A percentile compares a stretch with the other conserved stretches of the same genome.
phyloP scores from a whole-genome alignment of 2,329 filamentous ascomycete species.

The Xylariaceae sp. region DNA sequence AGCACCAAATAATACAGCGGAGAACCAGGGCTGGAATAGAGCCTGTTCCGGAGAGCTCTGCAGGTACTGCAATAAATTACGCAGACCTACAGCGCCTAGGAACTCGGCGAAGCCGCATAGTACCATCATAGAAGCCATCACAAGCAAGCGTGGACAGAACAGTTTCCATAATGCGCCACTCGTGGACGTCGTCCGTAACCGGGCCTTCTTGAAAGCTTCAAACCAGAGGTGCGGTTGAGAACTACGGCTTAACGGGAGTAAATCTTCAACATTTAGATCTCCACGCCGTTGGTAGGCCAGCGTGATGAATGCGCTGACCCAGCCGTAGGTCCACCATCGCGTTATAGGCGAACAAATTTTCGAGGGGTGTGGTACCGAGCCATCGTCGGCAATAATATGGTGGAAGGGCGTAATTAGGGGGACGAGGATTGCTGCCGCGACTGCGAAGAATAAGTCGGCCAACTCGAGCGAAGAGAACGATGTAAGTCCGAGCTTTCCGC shows the following conservation, averaged over 20 bases:
- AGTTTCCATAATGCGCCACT: not conserved
- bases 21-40: conserved; percentile 2
- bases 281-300: not conserved
- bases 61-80: not conserved
- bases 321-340: conserved; percentile 3
- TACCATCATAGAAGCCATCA: conserved; percentile 1
- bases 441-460: not conserved
- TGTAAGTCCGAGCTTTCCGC: not conserved
- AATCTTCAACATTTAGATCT: not conserved
- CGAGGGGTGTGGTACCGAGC: not conserved
- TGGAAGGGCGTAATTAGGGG: not conserved
- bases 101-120: conserved; percentile 3
- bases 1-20: not conserved
- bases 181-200: not conserved
- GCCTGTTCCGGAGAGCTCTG: not conserved
- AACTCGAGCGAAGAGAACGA: not conserved
- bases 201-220: not conserved
- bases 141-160: not conserved
- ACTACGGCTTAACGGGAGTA: not conserved
- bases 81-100: not conserved
- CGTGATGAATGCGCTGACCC: conserved; percentile 1
- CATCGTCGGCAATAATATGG: not conserved
- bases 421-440: not conserved
- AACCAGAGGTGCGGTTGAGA: not conserved
- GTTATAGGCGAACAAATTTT: not conserved